phyloP scores from a whole-genome alignment of 2,329 filamentous ascomycete species.

The Tolypocladium cylindrosporum region DNA sequence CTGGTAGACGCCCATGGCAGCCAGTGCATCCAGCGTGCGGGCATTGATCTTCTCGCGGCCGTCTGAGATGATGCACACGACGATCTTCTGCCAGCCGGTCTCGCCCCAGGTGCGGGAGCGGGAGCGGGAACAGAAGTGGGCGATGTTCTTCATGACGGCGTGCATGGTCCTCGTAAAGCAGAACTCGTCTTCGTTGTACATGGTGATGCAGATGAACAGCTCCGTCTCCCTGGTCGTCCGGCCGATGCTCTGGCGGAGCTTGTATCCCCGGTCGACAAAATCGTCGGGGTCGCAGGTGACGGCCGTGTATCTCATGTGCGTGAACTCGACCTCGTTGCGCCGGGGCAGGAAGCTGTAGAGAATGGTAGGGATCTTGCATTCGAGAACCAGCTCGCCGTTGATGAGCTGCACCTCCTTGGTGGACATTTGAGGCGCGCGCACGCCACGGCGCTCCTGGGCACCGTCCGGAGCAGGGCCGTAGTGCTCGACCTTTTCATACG shows the following conservation, averaged over 20 bases:
- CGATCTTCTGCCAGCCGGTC: constrained; percentile 97
- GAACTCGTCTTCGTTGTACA: constrained; percentile 99
- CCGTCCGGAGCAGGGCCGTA: constrained; percentile 83
- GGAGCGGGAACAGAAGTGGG: constrained; percentile 86
- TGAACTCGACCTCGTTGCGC: constrained; percentile 90
- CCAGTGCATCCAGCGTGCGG: constrained; percentile 83
- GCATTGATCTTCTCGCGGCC: constrained; percentile 85
- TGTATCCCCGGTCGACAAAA: constrained; percentile 81
- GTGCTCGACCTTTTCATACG: constrained; percentile 56
- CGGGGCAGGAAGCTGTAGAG: constrained; percentile 93
- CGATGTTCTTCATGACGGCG: constrained; percentile 96
- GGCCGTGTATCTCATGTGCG: constrained; percentile 96
- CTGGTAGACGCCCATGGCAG: constrained; percentile 96
- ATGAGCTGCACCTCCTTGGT: constrained; percentile 93
- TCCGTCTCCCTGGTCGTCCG: constrained; percentile 80
- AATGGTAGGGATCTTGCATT: constrained; percentile 98
- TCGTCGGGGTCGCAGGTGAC: constrained; percentile 98
- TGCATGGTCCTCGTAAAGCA: constrained; percentile 97
- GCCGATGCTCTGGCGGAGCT: constrained; percentile 83
- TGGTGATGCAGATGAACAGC: constrained; percentile 91
- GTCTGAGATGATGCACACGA: constrained; percentile 93
- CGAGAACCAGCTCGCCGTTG: constrained; percentile 93
- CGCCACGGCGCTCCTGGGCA: constrained; percentile 78
- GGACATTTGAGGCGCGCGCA: constrained; percentile 76
- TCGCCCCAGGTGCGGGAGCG: constrained; percentile 96